Base-by-base conservation (phyloP, 2,329 filamentous ascomycete genomes). In the Verticillium nubilum region DNA sequence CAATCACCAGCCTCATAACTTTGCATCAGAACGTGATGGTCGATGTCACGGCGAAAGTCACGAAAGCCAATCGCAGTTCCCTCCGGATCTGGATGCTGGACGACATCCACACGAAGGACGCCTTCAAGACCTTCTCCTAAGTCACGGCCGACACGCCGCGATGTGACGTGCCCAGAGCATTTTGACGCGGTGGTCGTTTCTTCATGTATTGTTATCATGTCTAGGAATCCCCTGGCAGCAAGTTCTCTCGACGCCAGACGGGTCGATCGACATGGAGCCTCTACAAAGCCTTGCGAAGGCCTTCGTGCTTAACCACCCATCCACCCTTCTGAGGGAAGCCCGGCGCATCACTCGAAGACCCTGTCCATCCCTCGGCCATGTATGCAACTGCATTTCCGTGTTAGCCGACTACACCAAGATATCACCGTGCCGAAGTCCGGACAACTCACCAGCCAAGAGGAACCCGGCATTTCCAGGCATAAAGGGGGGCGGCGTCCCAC, bases 391-490 rank as follows among this genome's bases (percentile, higher is more conserved):
- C 2, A 50, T 6, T 2, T 0, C 19, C 1, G 10, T 26, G 25
- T 54, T 13, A 29, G 56, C 29, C 7, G 1, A 12, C 5, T 4
- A 25, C 42, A 23, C n/a, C 7, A n/a, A 10, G 13, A 26, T 5
- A 17, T 2, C 4, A 19, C n/a, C 0, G 15, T 23, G 3, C 0
- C 2, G 3, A 2, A 13, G 6, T 10, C 5, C 2, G 1, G 31
- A 0, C 37, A 15, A 63, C 67, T 54, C 58, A 68, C 67, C 65
- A 25, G 72, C 72, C 3, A 73, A 67, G 7, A 76, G 65, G 17
- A 76, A 73, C 0, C 69, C 73, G 5, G 73, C 73, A 58, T 75
- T 76, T 0, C 73, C 73, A 0, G 74, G 70, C 65, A 76, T 70
- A 54, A 74, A 76, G 29, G 74, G 65, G 54, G 74, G 62, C 28